Base-by-base conservation (phyloP, 2,329 filamentous ascomycete species). In the Lasiodiplodia sp. region DNA sequence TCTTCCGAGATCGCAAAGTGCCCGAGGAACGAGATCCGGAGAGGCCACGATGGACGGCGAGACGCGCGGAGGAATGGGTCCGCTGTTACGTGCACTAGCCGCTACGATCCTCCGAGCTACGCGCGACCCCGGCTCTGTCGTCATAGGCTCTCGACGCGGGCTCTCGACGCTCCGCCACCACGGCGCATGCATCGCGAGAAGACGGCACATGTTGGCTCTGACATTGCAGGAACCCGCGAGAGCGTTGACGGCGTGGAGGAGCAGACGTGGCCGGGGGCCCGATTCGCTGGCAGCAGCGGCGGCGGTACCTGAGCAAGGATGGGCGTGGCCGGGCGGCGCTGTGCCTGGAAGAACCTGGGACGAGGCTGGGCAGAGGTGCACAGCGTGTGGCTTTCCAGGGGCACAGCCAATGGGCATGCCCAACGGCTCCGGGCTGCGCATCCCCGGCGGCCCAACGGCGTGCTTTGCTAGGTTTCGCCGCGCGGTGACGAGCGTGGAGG, bases 391-490 rank as follows among this genome's bases (percentile, higher is more conserved):
- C 60, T 52, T 52, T 44, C 60, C 60, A 51, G 60, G 60, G 60
- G 25, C 60, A 12, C 58, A n/a, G 44, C 60, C 60, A 64, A 64
- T 64, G 47, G 60, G 16, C 60, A 16, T 5, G 44, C 18, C 5
- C 60, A 64, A 64, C 60, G 60, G 60, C 60, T 64, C 47, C 47
- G 60, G 31, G 44, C 44, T 51, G 47, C 47, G 28, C 60, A 64
- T 64, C 63, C 63, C 12, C 49, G 52, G 21, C 49, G 63, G 63
- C 21, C 49, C 63, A 66, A 66, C 63, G 63, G 63, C 52, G 63
- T 44, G 56, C 56, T 44, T 44, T 60, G 56, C 56, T 60, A 38
- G 53, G 53, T 57, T 57, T 57, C 53, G 53, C 53, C 31, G 53
- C 53, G 38, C 40, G 57, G 57, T 62, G 57, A 62, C 57, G 57